Conservation (phyloP, 2,329 filamentous ascomycete genomes). For the Plectosphaerella sp. region DNA sequence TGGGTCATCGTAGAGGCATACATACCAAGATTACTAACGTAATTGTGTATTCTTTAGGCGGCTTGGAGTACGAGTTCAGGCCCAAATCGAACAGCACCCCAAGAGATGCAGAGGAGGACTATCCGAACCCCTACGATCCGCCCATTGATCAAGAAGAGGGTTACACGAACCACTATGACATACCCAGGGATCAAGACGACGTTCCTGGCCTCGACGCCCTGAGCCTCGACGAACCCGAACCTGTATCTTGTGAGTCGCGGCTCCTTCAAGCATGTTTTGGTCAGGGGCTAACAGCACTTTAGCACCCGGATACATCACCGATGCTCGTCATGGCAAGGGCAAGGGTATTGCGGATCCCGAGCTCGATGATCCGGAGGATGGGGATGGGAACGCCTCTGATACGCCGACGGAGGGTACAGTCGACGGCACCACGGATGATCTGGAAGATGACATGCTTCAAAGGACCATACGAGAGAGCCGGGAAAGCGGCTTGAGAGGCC, state of each 20-base stretch:
- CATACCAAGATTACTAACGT: background rate
- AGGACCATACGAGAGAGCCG: background rate
- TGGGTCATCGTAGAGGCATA: no score
- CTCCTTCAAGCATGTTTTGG: background rate
- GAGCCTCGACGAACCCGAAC: background rate
- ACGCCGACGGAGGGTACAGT: background rate
- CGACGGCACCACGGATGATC: constrained; percentile 3
- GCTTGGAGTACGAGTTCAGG: constrained; percentile 15
- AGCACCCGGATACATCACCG: background rate
- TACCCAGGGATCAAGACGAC: background rate
- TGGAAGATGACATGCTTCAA: background rate
- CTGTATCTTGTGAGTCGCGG: background rate
- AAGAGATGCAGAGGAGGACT: no score
- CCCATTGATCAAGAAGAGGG: background rate
- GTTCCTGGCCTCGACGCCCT: background rate
- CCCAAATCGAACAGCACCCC: no score
- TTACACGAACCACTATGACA: background rate
- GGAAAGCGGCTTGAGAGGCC: background rate
- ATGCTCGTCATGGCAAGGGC: background rate
- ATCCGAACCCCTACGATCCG: no score
- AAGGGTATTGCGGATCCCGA: constrained; percentile 1
- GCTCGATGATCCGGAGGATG: constrained; percentile 2
- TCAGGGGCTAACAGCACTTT: no score
- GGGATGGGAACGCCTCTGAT: background rate
- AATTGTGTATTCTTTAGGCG: constrained; percentile 12